phyloP scores from a whole-genome alignment of 2,329 filamentous ascomycete species.

The Pseudovirgaria hyperparasitica region DNA sequence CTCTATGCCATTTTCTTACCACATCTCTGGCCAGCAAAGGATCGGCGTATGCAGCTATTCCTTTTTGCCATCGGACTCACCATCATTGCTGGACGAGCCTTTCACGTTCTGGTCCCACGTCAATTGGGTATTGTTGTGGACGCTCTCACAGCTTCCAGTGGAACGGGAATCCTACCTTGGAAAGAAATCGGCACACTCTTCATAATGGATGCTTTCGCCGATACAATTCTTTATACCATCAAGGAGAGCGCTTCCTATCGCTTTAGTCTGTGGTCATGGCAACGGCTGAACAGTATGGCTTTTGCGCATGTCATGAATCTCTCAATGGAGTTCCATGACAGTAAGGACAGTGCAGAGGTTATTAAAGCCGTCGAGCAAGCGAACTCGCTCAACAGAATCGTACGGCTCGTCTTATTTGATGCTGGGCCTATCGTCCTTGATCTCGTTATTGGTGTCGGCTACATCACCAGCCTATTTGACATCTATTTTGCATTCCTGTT shows the following conservation, averaged over 20 bases:
- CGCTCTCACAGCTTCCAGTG: slow-evolving; percentile 41
- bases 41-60: slow-evolving; percentile 53
- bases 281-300: slow-evolving; percentile 44
- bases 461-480: slow-evolving; percentile 50
- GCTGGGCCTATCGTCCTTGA: slow-evolving; percentile 51
- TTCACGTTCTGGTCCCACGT: slow-evolving; percentile 68
- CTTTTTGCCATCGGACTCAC: slow-evolving; percentile 54
- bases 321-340: slow-evolving; percentile 57
- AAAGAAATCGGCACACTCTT: slow-evolving; percentile 38
- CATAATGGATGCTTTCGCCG: too few relatives aligned
- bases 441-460: slow-evolving; percentile 46
- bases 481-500: slow-evolving; percentile 32
- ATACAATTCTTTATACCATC: slow-evolving; percentile 29
- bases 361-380: slow-evolving; percentile 54
- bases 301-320: slow-evolving; percentile 58
- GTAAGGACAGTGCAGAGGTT: slow-evolving; percentile 51
- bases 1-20: slow-evolving; percentile 64
- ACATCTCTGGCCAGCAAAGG: slow-evolving; percentile 63
- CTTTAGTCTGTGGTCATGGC: slow-evolving; percentile 45
- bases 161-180: slow-evolving; percentile 37
- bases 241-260: slow-evolving; percentile 40
- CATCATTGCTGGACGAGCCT: slow-evolving; percentile 54
- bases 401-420: slow-evolving; percentile 48
- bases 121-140: slow-evolving; percentile 72
- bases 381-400: slow-evolving; percentile 43